These are phyloP conservation scores for Wickerhamiella parazyma DNA, from an alignment of 805 yeast species.

Conservation along the genomic window DNA sequence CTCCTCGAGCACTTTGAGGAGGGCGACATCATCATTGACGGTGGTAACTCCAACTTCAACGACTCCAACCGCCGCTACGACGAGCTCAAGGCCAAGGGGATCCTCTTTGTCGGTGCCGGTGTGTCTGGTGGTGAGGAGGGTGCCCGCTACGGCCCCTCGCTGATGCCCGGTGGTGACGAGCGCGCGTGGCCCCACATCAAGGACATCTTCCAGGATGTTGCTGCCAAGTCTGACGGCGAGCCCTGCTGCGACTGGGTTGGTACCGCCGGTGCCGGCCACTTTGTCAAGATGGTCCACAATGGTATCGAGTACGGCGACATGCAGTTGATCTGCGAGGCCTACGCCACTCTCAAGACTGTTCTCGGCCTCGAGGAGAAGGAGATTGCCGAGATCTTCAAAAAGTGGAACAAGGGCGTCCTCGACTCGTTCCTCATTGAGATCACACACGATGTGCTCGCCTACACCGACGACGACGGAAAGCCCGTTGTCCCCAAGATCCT, in stretches of 20 bases:
- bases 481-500: constrained; percentile 93
- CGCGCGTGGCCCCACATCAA: constrained; percentile 99
- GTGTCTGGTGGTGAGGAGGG: constrained; percentile 99
- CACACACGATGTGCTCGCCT: constrained; percentile 86
- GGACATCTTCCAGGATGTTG: constrained; percentile 86
- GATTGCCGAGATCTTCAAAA: constrained; percentile 80
- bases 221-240: constrained; percentile 96
- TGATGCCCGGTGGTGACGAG: constrained; percentile 98
- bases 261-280: constrained; percentile 97
- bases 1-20: constrained; percentile 81
- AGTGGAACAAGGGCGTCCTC: constrained; percentile 95
- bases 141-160: constrained; percentile 97
- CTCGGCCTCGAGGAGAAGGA: constrained; percentile 84
- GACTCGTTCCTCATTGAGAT: constrained; percentile 96
- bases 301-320: constrained; percentile 99
- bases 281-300: constrained; percentile 98
- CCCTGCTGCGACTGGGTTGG: constrained; percentile 99
- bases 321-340: constrained; percentile 98
- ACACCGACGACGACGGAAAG: constrained; percentile 76
- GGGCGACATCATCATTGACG: constrained; percentile 97
- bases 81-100: constrained; percentile 75
- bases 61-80: constrained; percentile 94
- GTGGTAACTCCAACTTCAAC: constrained; percentile 99
- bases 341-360: constrained; percentile 87
- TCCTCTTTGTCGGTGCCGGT: constrained; percentile 94